Conservation (phyloP, 257 asterid genomes). For the Gentiana macrophylla region DNA sequence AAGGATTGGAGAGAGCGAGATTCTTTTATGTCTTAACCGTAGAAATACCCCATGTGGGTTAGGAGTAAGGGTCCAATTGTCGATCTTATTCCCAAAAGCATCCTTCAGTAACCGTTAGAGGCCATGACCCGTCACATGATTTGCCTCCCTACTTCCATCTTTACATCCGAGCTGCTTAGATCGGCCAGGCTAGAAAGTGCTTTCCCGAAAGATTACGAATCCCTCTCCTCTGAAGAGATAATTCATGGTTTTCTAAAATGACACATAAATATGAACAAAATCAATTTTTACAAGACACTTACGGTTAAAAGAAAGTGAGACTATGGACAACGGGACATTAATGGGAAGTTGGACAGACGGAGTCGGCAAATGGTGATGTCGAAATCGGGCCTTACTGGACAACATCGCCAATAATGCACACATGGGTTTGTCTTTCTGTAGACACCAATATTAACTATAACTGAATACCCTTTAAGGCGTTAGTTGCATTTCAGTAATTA, state of each 20-base stretch:
- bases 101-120: too few species aligned
- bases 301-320: slow-evolving; percentile 12
- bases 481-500: background rate
- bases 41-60: too few species aligned
- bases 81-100: too few species aligned
- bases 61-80: too few species aligned
- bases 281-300: slow-evolving; percentile 14
- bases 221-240: too few species aligned
- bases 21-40: too few species aligned
- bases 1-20: too few species aligned
- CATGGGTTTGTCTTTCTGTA: slow-evolving; percentile 37
- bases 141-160: too few species aligned
- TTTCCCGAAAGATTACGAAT: too few species aligned
- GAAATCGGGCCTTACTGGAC: background rate
- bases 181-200: too few species aligned
- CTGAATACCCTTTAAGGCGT: background rate
- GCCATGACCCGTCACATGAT: too few species aligned
- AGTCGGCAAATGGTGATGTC: slow-evolving; percentile 28
- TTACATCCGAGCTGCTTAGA: too few species aligned
- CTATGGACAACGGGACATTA: slow-evolving; percentile 4
- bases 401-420: slow-evolving; percentile 47
- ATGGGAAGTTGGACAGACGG: background rate
- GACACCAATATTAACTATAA: background rate
- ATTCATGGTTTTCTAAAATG: background rate
- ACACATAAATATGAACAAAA: slow-evolving; percentile 20